Evolutionary conservation across 148 eudicot genomes (phyloP).

Genomic region (Gaultheria prostrata): DNA sequence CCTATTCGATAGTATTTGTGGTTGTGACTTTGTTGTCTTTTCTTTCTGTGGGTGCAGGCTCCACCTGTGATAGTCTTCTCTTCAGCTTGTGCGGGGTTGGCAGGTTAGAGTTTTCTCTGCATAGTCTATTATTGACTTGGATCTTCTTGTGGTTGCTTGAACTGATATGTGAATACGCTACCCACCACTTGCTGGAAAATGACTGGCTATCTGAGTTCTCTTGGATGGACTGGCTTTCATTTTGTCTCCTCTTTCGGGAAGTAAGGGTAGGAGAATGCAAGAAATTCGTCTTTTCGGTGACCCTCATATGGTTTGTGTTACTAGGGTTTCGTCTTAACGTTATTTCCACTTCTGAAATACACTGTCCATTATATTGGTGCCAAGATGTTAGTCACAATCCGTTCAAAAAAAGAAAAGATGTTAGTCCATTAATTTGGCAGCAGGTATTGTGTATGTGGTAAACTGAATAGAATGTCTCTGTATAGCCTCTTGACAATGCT

Average conservation of each 20-base stretch:
- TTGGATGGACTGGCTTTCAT: not conserved
- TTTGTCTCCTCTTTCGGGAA: not conserved
- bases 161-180: not conserved
- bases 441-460: not conserved
- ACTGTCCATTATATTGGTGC: not conserved
- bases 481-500: not conserved
- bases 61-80: slow-evolving; percentile 94
- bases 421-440: not conserved
- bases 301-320: not conserved
- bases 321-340: not conserved
- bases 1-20: not conserved
- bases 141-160: not conserved
- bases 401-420: not conserved
- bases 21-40: not conserved
- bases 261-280: not conserved
- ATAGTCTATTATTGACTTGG: slow-evolving; percentile 2
- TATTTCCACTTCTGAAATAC: not conserved
- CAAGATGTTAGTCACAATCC: not conserved
- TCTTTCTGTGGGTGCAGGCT: slow-evolving; percentile 46
- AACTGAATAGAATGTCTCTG: not conserved
- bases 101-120: slow-evolving; percentile 44
- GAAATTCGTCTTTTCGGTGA: not conserved
- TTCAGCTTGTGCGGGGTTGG: slow-evolving; percentile 90
- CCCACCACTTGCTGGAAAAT: not conserved
- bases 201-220: not conserved